Evolutionary conservation across 1,284 basidiomycete species (phyloP).

Genomic region (Afroboletus lepidellus): DNA sequence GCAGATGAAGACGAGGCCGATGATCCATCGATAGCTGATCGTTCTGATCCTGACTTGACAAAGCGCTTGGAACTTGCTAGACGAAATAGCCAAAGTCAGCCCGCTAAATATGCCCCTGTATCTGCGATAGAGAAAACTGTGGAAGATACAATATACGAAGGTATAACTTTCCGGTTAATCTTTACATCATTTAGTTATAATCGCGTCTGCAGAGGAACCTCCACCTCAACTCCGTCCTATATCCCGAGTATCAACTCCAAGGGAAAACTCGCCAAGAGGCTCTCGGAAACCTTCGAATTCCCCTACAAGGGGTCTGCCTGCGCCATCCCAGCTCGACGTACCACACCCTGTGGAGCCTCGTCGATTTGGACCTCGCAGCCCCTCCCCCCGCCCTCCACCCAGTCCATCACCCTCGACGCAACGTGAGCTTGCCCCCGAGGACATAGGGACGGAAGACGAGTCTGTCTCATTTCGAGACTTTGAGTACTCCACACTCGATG

Average conservation of each 20-base stretch:
- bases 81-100: constrained; percentile 76
- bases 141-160: constrained; percentile 74
- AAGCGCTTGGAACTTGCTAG: constrained; percentile 75
- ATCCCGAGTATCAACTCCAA: constrained; percentile 47
- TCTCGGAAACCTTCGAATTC: constrained; percentile 39
- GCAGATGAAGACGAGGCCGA: constrained; percentile 49
- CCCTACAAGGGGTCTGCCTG: constrained; percentile 21
- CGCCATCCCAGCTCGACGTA: constrained; percentile 31
- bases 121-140: constrained; percentile 45
- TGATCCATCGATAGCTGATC: constrained; percentile 41
- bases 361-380: constrained; percentile 67
- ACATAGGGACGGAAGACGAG: constrained; percentile 45
- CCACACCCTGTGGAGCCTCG: constrained; percentile 52
- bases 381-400: constrained; percentile 59
- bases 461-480: constrained; percentile 33
- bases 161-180: constrained; percentile 36
- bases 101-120: constrained; percentile 42
- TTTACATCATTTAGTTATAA: constrained; percentile 1
- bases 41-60: constrained; percentile 72
- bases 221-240: constrained; percentile 51
- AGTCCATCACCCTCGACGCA: constrained; percentile 35
- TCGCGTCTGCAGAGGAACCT: constrained; percentile 51
- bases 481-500: constrained; percentile 28
- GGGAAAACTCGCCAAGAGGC: constrained; percentile 41
- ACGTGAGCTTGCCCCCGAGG: constrained; percentile 39